Evolutionary conservation across 306 rosid species (phyloP).

Genomic region (Fragaria ananassa): DNA sequence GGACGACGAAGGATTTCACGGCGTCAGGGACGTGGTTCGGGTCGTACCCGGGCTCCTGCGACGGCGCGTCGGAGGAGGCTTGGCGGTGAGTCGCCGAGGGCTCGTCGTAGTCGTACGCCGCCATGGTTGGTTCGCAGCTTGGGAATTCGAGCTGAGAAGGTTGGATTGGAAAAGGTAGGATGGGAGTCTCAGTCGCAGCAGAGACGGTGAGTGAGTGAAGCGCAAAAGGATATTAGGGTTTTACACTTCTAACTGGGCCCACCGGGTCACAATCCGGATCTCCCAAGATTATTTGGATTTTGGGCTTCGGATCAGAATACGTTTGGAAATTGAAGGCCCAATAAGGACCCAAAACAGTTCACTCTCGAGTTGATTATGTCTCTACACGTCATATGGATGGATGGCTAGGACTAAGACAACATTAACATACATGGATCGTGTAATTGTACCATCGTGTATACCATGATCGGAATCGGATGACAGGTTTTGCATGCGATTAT

Average conservation of each 20-base stretch:
- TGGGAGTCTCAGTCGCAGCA: background rate
- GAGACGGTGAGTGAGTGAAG: background rate
- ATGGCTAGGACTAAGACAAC: no score
- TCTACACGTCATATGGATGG: no score
- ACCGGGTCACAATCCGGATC: background rate
- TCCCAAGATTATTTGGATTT: no score
- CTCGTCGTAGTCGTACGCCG: constrained; percentile 54
- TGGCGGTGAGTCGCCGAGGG: constrained; percentile 35
- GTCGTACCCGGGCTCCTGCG: constrained; percentile 69
- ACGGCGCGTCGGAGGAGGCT: constrained; percentile 19
- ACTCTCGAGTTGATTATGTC: no score
- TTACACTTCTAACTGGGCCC: background rate
- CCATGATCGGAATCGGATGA: no score
- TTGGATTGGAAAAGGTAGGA: background rate
- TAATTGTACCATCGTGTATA: no score
- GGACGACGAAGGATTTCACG: constrained; percentile 79
- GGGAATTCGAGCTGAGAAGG: background rate
- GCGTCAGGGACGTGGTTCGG: constrained; percentile 90
- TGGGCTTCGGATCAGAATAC: background rate
- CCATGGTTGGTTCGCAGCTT: constrained; percentile 38
- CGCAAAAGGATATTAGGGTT: constrained; percentile 12
- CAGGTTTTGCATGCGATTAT: background rate
- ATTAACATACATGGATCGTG: no score
- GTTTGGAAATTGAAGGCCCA: background rate
- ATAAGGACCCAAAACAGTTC: no score